Percentiles rank a stretch among this genome's conserved stretches.
These are phyloP conservation scores for Alternaria novae-zelandiae DNA, from an alignment of 2,329 filamentous ascomycete species.

Conservation along the genomic window DNA sequence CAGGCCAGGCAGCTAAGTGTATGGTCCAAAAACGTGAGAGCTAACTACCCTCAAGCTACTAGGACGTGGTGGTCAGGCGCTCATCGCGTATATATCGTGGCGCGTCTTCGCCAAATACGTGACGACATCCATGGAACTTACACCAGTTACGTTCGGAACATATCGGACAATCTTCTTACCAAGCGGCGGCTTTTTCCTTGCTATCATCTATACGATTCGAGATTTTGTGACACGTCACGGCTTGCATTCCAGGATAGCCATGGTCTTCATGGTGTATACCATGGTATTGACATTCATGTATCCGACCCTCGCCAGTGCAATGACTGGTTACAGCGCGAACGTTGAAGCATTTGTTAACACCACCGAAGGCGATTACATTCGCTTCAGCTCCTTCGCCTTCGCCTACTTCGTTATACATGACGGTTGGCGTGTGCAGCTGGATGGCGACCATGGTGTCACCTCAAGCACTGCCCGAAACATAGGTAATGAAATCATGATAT, in stretches of 20 bases:
- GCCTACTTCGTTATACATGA: constrained; percentile 22
- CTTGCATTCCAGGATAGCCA: constrained; percentile 21
- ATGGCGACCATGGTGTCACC: constrained; percentile 2
- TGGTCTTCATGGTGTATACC: constrained; percentile 25
- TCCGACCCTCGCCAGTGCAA: constrained; percentile 26
- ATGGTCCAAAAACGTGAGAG: not conserved
- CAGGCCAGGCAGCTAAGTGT: not conserved
- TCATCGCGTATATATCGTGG: constrained; percentile 26
- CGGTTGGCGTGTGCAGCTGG: constrained; percentile 12
- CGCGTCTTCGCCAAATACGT: constrained; percentile 24
- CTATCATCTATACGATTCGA: not conserved
- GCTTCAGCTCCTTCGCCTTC: not conserved
- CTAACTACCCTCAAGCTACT: not conserved
- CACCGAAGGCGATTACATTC: not conserved
- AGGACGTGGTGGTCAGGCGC: constrained; percentile 19
- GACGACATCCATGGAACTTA: constrained; percentile 26
- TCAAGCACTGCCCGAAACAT: not conserved
- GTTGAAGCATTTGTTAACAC: constrained; percentile 14
- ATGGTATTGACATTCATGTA: constrained; percentile 23
- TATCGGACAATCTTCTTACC: constrained; percentile 26
- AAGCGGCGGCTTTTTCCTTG: not conserved
- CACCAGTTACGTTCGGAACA: constrained; percentile 23
- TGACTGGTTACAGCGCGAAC: constrained; percentile 25
- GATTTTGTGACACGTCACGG: constrained; percentile 15
- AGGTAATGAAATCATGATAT: not conserved